Conservation (phyloP, 2,329 filamentous ascomycete genomes). For the Hypoxylon sp. region DNA sequence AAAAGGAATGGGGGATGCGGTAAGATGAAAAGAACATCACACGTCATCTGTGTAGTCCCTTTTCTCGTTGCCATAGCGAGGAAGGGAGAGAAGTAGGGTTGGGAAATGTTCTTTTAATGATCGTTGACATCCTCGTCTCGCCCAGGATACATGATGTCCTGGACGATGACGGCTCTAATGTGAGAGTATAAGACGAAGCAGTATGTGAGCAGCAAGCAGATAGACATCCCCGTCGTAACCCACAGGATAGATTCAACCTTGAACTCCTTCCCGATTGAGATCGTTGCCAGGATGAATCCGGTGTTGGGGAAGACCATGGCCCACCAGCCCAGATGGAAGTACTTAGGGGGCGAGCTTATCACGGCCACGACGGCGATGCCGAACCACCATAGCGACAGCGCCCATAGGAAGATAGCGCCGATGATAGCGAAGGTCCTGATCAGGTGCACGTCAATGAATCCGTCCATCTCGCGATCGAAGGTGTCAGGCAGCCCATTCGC, state of each 20-base stretch:
- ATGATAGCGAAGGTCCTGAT: constrained; percentile 63
- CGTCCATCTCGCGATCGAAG: constrained; percentile 59
- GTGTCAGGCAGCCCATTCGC: constrained; percentile 65
- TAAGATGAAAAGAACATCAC: constrained; percentile 32
- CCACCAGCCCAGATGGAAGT: constrained; percentile 74
- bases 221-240: constrained; percentile 64
- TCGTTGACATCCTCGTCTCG: constrained; percentile 67
- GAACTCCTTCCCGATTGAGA: constrained; percentile 64
- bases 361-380: constrained; percentile 63
- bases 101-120: constrained; percentile 49
- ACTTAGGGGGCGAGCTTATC: constrained; percentile 59
- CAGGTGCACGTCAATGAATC: constrained; percentile 58
- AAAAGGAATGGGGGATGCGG: constrained; percentile 12
- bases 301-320: constrained; percentile 73
- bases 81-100: constrained; percentile 2
- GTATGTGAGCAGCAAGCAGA: constrained; percentile 58
- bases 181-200: constrained; percentile 59
- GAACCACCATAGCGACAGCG: constrained; percentile 71
- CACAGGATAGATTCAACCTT: constrained; percentile 60
- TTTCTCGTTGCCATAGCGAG: constrained; percentile 16
- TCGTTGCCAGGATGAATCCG: constrained; percentile 69
- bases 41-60: constrained; percentile 38
- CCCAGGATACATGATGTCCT: constrained; percentile 68
- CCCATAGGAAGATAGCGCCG: constrained; percentile 72
- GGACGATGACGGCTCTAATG: constrained; percentile 61